These are phyloP conservation scores for Leishmania arabica DNA, from an alignment of 208 protist species.

Conservation along the genomic window DNA sequence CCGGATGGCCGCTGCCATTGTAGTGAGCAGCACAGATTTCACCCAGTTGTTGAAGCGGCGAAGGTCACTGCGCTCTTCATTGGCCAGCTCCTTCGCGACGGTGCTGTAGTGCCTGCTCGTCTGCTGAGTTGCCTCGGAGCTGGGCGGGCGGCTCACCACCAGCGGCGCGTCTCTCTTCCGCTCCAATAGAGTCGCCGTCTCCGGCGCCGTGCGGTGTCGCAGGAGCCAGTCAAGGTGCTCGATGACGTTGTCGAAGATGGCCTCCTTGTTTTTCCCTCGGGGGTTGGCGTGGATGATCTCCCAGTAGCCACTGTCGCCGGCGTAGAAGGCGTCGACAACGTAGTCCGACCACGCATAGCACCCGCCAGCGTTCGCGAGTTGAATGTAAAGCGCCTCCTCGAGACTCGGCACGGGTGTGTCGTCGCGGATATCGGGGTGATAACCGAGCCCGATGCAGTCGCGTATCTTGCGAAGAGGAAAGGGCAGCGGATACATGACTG, in stretches of 20 bases:
- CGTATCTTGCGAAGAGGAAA: slow-evolving; percentile 62
- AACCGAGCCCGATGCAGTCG: slow-evolving; percentile 64
- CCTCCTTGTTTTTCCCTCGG: slow-evolving; percentile 60
- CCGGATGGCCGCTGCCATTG: slow-evolving; percentile 10
- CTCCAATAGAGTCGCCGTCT: slow-evolving; percentile 20
- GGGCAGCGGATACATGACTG: slow-evolving; percentile 47
- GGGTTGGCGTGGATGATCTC: slow-evolving; percentile 56
- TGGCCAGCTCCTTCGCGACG: slow-evolving; percentile 46
- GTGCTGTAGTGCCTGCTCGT: slow-evolving; percentile 69
- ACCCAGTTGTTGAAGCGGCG: slow-evolving; percentile 82
- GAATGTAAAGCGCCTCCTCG: slow-evolving; percentile 63
- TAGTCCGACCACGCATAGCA: slow-evolving; percentile 87
- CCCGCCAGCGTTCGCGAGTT: slow-evolving; percentile 77
- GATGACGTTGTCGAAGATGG: slow-evolving; percentile 62
- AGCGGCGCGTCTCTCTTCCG: slow-evolving; percentile 14
- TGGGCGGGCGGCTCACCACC: slow-evolving; percentile 1
- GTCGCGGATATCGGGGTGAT: not conserved
- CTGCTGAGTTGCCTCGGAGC: slow-evolving; percentile 25
- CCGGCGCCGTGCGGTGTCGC: slow-evolving; percentile 14
- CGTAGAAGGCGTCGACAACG: slow-evolving; percentile 67
- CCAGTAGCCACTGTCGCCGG: slow-evolving; percentile 59
- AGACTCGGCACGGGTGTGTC: slow-evolving; percentile 21
- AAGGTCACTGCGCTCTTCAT: slow-evolving; percentile 47
- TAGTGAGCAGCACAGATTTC: slow-evolving; percentile 43
- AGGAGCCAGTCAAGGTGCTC: slow-evolving; percentile 65